Evolutionary conservation across 352 stramenopile species (phyloP).

Genomic region (Chloridella minuta): DNA sequence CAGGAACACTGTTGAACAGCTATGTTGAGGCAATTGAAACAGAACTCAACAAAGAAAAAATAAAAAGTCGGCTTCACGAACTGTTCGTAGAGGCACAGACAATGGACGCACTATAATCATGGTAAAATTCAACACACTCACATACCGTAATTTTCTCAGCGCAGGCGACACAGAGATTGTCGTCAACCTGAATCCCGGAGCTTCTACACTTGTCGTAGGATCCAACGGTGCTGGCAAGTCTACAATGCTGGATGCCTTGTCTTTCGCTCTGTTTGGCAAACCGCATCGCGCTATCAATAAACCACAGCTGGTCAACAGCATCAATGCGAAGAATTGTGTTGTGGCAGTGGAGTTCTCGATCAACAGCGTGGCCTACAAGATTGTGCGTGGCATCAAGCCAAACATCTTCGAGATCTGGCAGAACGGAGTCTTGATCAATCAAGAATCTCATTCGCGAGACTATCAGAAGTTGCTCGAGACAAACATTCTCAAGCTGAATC

Average conservation of each 20-base stretch:
- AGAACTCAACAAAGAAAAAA: too few species aligned
- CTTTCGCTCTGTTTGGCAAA: neutral
- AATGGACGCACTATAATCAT: too few species aligned
- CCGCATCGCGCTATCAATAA: constrained; percentile 7
- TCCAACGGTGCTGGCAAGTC: neutral
- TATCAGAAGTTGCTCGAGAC: constrained; percentile 1
- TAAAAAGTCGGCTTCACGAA: too few species aligned
- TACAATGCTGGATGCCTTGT: neutral
- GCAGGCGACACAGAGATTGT: too few species aligned
- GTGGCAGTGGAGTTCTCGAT: neutral
- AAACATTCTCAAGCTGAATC: constrained; percentile 10
- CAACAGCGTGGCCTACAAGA: neutral
- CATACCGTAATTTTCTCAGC: too few species aligned
- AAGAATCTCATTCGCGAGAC: neutral
- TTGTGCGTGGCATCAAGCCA: neutral
- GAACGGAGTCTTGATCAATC: neutral
- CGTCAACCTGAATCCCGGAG: too few species aligned
- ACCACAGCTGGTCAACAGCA: neutral
- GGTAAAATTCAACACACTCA: too few species aligned
- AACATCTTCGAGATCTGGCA: neutral
- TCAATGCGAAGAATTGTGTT: neutral
- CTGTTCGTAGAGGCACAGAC: too few species aligned
- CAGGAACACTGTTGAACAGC: too few species aligned
- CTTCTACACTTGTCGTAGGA: neutral
- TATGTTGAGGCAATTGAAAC: too few species aligned